Conservation (phyloP, 1,284 basidiomycete species). For the Termitomyces sp. region DNA sequence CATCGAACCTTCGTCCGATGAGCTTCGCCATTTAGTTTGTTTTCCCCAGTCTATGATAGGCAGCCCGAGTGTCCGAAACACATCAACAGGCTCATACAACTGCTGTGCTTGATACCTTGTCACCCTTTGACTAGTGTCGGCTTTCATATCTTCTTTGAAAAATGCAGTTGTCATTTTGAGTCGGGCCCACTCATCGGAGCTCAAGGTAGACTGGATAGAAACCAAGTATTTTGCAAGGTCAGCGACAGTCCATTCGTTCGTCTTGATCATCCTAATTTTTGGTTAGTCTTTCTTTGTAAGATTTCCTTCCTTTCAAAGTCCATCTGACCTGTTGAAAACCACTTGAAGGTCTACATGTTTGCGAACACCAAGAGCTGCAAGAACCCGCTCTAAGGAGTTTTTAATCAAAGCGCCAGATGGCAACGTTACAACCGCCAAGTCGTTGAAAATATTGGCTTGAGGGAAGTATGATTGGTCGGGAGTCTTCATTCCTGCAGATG, state of each 20-base stretch:
- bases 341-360: slow-evolving; percentile 90
- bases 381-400: slow-evolving; percentile 72
- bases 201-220: slow-evolving; percentile 73
- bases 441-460: slow-evolving; percentile 83
- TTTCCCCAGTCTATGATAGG: slow-evolving; percentile 88
- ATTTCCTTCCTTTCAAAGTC: neutral
- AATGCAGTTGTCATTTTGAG: slow-evolving; percentile 82
- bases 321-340: slow-evolving; percentile 69
- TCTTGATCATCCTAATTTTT: slow-evolving; percentile 69
- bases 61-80: slow-evolving; percentile 70
- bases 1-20: slow-evolving; percentile 75
- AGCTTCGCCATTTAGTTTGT: slow-evolving; percentile 69
- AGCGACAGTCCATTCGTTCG: slow-evolving; percentile 75
- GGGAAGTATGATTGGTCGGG: slow-evolving; percentile 86
- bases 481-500: slow-evolving; percentile 69
- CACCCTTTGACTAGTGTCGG: slow-evolving; percentile 29
- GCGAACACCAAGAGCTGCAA: slow-evolving; percentile 79
- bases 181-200: slow-evolving; percentile 64
- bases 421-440: slow-evolving; percentile 79
- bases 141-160: slow-evolving; percentile 49
- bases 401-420: slow-evolving; percentile 67
- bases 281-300: neutral
- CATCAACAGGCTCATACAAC: slow-evolving; percentile 81
- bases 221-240: slow-evolving; percentile 87
- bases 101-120: slow-evolving; percentile 60